Evolutionary conservation across 768 basidiomycete species (phyloP).

Genomic region (Suillus subalutaceus): DNA sequence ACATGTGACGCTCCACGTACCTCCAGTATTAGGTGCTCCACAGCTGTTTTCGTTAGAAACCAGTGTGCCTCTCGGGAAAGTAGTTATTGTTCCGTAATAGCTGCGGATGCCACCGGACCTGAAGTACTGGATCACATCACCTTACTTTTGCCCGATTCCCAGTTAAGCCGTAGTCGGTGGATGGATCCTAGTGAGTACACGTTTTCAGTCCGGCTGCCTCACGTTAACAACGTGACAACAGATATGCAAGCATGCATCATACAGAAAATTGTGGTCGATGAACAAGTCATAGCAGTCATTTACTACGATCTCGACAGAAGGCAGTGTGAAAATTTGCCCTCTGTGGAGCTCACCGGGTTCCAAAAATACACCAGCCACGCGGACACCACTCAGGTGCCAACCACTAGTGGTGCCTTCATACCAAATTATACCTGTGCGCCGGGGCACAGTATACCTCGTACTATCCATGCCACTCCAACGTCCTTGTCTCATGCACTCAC

Average conservation of each 20-base stretch:
- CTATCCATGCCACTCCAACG: slow-evolving; percentile 35
- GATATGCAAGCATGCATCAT: slow-evolving; percentile 43
- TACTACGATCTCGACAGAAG: slow-evolving; percentile 71
- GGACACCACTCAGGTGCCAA: slow-evolving; percentile 31
- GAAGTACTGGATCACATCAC: slow-evolving; percentile 51
- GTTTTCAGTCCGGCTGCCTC: slow-evolving; percentile 19
- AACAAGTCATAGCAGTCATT: slow-evolving; percentile 61
- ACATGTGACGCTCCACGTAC: slow-evolving; percentile 57
- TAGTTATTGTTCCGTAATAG: slow-evolving; percentile 37
- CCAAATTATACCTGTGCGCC: slow-evolving; percentile 34
- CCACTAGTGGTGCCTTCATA: slow-evolving; percentile 28
- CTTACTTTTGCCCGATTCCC: slow-evolving; percentile 67
- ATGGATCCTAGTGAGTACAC: slow-evolving; percentile 61
- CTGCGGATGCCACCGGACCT: slow-evolving; percentile 51
- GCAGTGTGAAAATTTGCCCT: slow-evolving; percentile 51
- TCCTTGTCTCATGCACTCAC: slow-evolving; percentile 48
- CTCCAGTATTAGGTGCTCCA: slow-evolving; percentile 62
- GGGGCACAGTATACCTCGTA: slow-evolving; percentile 40
- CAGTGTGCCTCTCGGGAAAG: slow-evolving; percentile 56
- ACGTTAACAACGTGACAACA: slow-evolving; percentile 33
- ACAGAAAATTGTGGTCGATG: slow-evolving; percentile 72
- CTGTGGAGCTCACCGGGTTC: slow-evolving; percentile 61
- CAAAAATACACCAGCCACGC: slow-evolving; percentile 40
- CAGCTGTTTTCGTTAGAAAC: slow-evolving; percentile 57
- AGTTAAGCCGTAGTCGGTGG: slow-evolving; percentile 69